Base-by-base conservation (phyloP, 495 filamentous ascomycete species). In the Niebla homalea region DNA sequence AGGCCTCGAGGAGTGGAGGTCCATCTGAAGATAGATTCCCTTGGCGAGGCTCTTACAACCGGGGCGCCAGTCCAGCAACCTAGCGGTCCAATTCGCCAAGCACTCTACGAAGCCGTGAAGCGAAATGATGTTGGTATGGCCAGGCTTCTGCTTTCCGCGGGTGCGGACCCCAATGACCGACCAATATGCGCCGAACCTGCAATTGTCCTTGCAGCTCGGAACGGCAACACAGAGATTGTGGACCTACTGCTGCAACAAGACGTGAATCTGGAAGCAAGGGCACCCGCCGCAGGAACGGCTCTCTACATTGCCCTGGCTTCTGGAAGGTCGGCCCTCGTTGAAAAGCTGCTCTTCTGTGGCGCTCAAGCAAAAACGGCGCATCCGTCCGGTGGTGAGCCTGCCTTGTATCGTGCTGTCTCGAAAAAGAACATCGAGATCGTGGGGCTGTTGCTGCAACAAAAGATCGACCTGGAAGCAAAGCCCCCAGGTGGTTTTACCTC, bases 401-500 rank as follows among this genome's bases (percentile, higher is more conserved):
- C 48, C 8, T 25, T 58, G 3, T 46, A 52, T 16, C 42, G 39
- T n/a, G 52, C 52, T 0, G 14, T 32, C 3, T 32, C 29, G 46
- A 35, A 16, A 32, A 32, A 1, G 6, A 16, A 46, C 16, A 36
- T 36, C 35, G 52, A 52, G 18, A 47, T 52, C 32, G 11, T 52
- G 7, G 16, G 50, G 16, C 7, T 48, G 3, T 18, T 58, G 20
- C 37, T 58, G 15, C 32, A 47, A 19, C 18, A 19, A 23, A 19
- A 41, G n/a, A 25, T 54, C 11, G 39, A 50, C 7, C 15, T 58
- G 1, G 49, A 58, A 20, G 52, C 21, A 4, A 50, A 14, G 11
- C 52, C 56, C n/a, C 49, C 52, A 4, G 56, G 52, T 4, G 56
- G 56, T 3, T 43, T 37, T 15, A 51, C 55, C 10, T 43, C n/a